Percentiles rank a stretch among this genome's conserved stretches.
phyloP scores from a whole-genome alignment of 495 filamentous ascomycete species.

The Aspergillus incahuasiensis region DNA sequence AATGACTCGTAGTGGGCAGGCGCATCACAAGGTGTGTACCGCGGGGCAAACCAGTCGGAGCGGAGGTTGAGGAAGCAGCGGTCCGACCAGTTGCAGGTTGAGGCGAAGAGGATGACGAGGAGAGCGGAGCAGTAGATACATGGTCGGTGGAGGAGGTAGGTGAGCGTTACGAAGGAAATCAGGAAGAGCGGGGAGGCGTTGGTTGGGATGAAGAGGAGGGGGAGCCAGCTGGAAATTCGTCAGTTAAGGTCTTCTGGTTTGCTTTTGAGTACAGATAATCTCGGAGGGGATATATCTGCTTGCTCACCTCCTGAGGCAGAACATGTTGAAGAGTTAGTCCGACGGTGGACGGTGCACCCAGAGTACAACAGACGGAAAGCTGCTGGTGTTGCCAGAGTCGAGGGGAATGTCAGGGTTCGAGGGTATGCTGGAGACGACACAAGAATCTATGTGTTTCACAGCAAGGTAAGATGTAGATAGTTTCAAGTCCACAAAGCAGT shows the following conservation, averaged over 20 bases:
- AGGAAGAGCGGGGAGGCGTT: constrained; percentile 83
- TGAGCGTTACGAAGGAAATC: constrained; percentile 82
- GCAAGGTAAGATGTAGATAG: background rate
- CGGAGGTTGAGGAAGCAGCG: constrained; percentile 82
- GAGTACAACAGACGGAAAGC: constrained; percentile 1
- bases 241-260: background rate
- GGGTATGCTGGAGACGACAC: constrained; percentile 7
- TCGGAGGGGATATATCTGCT: background rate
- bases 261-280: constrained; percentile 45
- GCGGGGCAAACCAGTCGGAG: constrained; percentile 77
- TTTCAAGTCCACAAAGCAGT: background rate
- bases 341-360: background rate
- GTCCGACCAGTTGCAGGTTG: constrained; percentile 88
- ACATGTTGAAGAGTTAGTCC: constrained; percentile 50
- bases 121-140: constrained; percentile 90
- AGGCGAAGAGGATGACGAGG: constrained; percentile 81
- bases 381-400: background rate
- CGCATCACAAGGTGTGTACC: constrained; percentile 33
- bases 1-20: constrained; percentile 24
- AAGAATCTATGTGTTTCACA: background rate
- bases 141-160: constrained; percentile 83
- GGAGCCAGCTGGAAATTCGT: constrained; percentile 43
- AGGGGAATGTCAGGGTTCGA: background rate
- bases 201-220: constrained; percentile 50
- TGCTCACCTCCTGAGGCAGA: constrained; percentile 73